Percentiles rank a stretch among this genome's conserved stretches.
These are phyloP conservation scores for Penicillium vulpinum DNA, from an alignment of 2,329 filamentous ascomycete genomes.

Conservation along the genomic window DNA sequence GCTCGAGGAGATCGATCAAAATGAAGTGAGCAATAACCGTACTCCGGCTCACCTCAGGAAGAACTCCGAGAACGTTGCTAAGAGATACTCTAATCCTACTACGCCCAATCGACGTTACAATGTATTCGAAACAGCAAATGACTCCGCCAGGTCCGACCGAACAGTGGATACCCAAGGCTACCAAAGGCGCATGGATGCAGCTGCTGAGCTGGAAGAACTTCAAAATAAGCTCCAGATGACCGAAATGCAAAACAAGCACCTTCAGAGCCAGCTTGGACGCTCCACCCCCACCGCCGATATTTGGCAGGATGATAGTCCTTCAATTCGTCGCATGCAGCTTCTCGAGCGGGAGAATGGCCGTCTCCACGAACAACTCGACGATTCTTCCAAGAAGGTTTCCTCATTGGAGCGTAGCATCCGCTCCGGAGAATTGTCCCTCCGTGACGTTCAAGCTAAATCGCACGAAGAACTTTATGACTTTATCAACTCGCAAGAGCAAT, in stretches of 20 bases:
- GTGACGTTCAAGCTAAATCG: conserved; percentile 88
- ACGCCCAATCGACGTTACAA: conserved; percentile 75
- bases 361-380: conserved; percentile 90
- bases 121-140: conserved; percentile 63
- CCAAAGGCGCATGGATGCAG: conserved; percentile 87
- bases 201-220: conserved; percentile 84
- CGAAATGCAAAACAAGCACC: conserved; percentile 92
- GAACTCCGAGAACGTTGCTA: conserved; percentile 56
- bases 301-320: conserved; percentile 73
- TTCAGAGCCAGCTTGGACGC: conserved; percentile 82
- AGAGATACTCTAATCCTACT: conserved; percentile 70
- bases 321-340: conserved; percentile 78
- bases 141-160: conserved; percentile 80
- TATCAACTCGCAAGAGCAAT: conserved; percentile 89
- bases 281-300: conserved; percentile 61
- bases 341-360: conserved; percentile 89
- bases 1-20: conserved; percentile 83
- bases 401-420: conserved; percentile 82
- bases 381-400: conserved; percentile 89
- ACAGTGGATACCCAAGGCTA: conserved; percentile 81
- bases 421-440: conserved; percentile 81
- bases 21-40: conserved; percentile 69
- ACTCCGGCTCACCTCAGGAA: conserved; percentile 72
- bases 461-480: conserved; percentile 93
- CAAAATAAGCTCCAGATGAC: conserved; percentile 92